These are phyloP conservation scores for Keqinozyma sinolaborantium DNA, from an alignment of 1,139 yeast species.

Conservation along the genomic window DNA sequence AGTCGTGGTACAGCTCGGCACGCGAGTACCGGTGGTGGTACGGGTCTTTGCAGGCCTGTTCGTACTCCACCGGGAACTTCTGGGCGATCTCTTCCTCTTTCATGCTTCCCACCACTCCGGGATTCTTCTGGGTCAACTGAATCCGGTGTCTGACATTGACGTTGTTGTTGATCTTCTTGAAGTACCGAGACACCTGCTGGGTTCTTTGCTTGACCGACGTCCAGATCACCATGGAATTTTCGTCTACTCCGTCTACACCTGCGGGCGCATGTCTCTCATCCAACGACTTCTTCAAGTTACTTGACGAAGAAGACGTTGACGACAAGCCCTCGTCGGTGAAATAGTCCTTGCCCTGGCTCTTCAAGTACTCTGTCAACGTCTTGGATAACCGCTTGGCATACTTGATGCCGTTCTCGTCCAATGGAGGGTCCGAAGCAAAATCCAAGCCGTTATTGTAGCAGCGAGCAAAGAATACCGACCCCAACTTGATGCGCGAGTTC, in stretches of 20 bases:
- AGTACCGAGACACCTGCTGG: conserved; percentile 69
- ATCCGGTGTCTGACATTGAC: conserved; percentile 70
- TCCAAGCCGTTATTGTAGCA: conserved; percentile 64
- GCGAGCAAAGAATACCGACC: conserved; percentile 85
- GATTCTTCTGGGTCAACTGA: conserved; percentile 83
- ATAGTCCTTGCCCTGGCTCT: conserved; percentile 26
- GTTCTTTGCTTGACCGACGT: conserved; percentile 88
- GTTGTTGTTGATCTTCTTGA: conserved; percentile 52
- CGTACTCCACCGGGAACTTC: conserved; percentile 67
- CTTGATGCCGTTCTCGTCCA: conserved; percentile 54
- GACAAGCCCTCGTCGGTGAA: conserved; percentile 8
- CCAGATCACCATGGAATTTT: conserved; percentile 73
- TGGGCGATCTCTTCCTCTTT: conserved; percentile 54
- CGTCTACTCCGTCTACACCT: conserved; percentile 46
- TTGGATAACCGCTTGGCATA: conserved; percentile 47
- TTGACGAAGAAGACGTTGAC: conserved; percentile 7
- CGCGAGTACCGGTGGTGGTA: conserved; percentile 91
- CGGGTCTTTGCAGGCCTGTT: conserved; percentile 68
- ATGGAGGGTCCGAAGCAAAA: conserved; percentile 58
- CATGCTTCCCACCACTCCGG: conserved; percentile 81
- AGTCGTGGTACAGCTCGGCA: conserved; percentile 92
- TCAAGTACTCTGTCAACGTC: conserved; percentile 35
- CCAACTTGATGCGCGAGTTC: conserved; percentile 81
- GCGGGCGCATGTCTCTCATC: conserved; percentile 42
- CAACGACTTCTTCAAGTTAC: conserved; percentile 15